Conservation (phyloP, 208 protist genomes). For the Trypanosoma rangeli region DNA sequence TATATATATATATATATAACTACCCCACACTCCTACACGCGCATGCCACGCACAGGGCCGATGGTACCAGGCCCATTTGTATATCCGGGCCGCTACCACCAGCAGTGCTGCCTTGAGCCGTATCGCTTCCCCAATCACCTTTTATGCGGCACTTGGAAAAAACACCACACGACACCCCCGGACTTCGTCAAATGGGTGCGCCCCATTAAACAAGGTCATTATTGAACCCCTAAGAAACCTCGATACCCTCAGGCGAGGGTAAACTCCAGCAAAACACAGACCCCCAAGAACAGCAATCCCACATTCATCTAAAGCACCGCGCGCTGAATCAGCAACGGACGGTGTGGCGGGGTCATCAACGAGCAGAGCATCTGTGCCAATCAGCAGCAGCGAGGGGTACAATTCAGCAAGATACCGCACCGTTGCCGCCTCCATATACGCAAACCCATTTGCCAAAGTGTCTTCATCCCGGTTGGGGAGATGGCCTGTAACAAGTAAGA, state of each 20-base stretch:
- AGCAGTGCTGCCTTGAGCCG: no score
- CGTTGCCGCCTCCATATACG: slow-evolving; percentile 44
- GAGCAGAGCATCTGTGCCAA: slow-evolving; percentile 71
- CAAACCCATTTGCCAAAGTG: slow-evolving; percentile 35
- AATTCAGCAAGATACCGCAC: slow-evolving; percentile 41
- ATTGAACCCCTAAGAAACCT: slow-evolving; percentile 32
- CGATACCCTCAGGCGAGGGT: slow-evolving; percentile 26
- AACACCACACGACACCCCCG: slow-evolving; percentile 68
- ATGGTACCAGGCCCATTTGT: no score
- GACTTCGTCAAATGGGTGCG: slow-evolving; percentile 47
- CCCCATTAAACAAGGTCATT: slow-evolving; percentile 52
- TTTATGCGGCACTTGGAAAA: slow-evolving; percentile 31
- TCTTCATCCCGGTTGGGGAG: background rate
- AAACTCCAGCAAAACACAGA: slow-evolving; percentile 39
- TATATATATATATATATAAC: no score
- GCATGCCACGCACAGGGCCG: no score
- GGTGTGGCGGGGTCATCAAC: slow-evolving; percentile 44
- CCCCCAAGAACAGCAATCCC: slow-evolving; percentile 80
- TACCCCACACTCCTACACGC: no score
- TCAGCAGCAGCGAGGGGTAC: slow-evolving; percentile 60
- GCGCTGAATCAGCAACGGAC: slow-evolving; percentile 42
- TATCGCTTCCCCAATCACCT: no score
- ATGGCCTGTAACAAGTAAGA: slow-evolving; percentile 50
- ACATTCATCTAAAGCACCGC: slow-evolving; percentile 44
- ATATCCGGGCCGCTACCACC: no score